Conservation (phyloP, 164 flowering plant genomes). For the Macadamia integrifolia region DNA sequence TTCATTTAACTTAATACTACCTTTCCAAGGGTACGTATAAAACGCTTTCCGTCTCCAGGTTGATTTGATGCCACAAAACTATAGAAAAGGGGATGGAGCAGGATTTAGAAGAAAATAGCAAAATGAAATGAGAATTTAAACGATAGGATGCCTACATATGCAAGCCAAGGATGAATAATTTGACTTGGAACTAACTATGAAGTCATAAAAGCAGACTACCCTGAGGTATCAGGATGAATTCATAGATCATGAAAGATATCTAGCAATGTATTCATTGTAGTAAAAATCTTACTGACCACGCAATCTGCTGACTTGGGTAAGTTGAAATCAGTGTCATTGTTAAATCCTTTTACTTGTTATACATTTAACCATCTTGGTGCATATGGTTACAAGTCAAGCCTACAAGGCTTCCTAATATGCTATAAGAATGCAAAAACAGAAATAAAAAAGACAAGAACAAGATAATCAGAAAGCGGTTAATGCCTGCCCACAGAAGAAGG, state of each 20-base stretch:
- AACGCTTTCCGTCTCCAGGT: constrained; percentile 77
- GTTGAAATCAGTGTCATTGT: too few relatives aligned
- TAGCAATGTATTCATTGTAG: too few relatives aligned
- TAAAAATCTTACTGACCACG: too few relatives aligned
- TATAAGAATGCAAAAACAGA: too few relatives aligned
- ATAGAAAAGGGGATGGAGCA: constrained; percentile 11
- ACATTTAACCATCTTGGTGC: too few relatives aligned
- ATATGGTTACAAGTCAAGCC: too few relatives aligned
- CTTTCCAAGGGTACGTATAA: constrained; percentile 76
- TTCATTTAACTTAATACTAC: constrained; percentile 25
- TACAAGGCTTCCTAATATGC: too few relatives aligned
- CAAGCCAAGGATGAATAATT: background rate
- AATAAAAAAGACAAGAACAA: background rate
- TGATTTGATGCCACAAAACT: constrained; percentile 65
- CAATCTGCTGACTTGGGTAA: too few relatives aligned
- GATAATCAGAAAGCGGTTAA: background rate
- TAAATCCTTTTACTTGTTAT: too few relatives aligned
- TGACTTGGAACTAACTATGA: background rate
- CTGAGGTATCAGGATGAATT: too few relatives aligned
- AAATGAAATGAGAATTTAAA: background rate
- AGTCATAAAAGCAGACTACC: background rate
- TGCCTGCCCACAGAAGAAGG: background rate
- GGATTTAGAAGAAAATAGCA: background rate
- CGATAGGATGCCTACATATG: background rate
- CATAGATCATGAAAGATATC: too few relatives aligned